phyloP scores from a whole-genome alignment of 2,329 filamentous ascomycete genomes.

The Mariannaea sp. region DNA sequence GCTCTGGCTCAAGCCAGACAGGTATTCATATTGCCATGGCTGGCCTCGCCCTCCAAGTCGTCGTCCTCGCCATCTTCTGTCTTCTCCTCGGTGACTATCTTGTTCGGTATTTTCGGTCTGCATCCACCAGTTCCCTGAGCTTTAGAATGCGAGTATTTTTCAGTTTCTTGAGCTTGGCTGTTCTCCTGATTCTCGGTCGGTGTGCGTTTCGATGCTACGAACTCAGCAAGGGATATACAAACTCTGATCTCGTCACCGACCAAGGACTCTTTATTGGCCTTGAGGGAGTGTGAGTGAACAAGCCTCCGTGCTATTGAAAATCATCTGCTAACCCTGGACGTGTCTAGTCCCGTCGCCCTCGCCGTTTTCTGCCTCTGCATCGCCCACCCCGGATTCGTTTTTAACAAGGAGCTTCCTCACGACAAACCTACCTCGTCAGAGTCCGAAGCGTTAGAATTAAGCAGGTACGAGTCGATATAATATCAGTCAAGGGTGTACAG shows the following conservation, averaged over 20 bases:
- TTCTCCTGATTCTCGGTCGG: conserved; percentile 63
- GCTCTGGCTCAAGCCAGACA: conserved; percentile 50
- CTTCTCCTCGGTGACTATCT: conserved; percentile 54
- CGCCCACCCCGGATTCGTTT: conserved; percentile 46
- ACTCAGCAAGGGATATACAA: conserved; percentile 63
- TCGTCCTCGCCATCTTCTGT: conserved; percentile 58
- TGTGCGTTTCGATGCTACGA: conserved; percentile 69
- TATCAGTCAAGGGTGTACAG: too few relatives aligned
- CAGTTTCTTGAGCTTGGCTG: conserved; percentile 55
- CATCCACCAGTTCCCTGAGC: conserved; percentile 23
- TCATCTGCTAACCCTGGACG: conserved; percentile 17
- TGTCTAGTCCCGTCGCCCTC: conserved; percentile 41
- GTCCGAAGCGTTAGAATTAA: neutral
- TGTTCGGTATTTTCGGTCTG: conserved; percentile 43
- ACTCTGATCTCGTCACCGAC: conserved; percentile 57
- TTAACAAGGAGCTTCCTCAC: conserved; percentile 13
- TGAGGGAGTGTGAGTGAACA: conserved; percentile 52
- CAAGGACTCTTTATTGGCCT: conserved; percentile 58
- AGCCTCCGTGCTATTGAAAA: rapidly evolving
- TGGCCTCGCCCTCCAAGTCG: conserved; percentile 63
- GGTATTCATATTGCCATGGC: conserved; percentile 48
- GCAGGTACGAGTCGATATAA: conserved; percentile 5
- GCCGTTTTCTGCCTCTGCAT: conserved; percentile 45
- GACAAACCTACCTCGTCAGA: conserved; percentile 10
- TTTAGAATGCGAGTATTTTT: conserved; percentile 51